Conservation (phyloP, 2,329 filamentous ascomycete species). For the Colletotrichum cuscutae region DNA sequence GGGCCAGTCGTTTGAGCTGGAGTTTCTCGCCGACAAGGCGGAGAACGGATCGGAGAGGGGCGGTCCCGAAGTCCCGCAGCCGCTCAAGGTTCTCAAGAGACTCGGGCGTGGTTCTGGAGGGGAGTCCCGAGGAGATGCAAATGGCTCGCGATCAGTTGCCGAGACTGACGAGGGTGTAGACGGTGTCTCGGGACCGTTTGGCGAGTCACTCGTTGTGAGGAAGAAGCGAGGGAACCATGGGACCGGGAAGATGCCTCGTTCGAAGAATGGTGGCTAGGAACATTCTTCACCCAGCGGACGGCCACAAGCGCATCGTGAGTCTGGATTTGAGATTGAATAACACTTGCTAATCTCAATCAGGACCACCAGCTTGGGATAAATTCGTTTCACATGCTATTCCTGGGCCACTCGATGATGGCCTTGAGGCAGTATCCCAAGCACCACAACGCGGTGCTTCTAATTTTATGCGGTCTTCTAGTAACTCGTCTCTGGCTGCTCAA, state of each 20-base stretch:
- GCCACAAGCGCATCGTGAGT: background rate
- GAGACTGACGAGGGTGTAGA: slow-evolving; percentile 38
- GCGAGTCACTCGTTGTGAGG: slow-evolving; percentile 45
- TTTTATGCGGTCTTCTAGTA: background rate
- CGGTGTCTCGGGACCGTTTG: slow-evolving; percentile 39
- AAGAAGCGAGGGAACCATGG: slow-evolving; percentile 44
- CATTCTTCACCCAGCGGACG: background rate
- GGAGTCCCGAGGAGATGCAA: slow-evolving; percentile 33
- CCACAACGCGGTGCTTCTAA: background rate
- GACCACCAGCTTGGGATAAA: background rate
- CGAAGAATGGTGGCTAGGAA: background rate
- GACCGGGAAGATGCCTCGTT: slow-evolving; percentile 1
- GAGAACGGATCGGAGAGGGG: slow-evolving; percentile 21
- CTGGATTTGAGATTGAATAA: no score
- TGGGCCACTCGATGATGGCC: background rate
- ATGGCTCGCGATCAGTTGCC: slow-evolving; percentile 28
- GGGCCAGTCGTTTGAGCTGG: slow-evolving; percentile 42
- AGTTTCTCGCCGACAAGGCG: slow-evolving; percentile 43
- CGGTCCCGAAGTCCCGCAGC: slow-evolving; percentile 49
- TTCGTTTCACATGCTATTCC: background rate
- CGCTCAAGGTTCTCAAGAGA: slow-evolving; percentile 62
- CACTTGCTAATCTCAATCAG: background rate
- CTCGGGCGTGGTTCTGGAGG: slow-evolving; percentile 20
- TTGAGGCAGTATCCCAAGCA: background rate
- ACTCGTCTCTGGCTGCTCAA: no score